Evolutionary conservation across 1,139 yeast species (phyloP), one percentile per base, ranked within the genome.

Genomic region (Yamadazyma atlantica): DNA sequence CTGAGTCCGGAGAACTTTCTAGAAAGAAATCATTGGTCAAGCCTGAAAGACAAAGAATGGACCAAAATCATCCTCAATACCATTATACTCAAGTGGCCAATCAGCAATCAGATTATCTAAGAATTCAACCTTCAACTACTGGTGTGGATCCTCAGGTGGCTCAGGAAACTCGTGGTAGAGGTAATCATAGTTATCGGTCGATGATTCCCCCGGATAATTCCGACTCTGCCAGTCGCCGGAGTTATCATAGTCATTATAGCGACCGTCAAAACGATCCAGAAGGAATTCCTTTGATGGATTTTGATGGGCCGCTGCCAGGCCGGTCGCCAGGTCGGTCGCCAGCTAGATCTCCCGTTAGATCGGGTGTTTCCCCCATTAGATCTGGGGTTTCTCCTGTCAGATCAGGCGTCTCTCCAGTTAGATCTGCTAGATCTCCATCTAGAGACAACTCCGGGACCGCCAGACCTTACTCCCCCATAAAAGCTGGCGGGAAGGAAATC

Each of bases 71-170:
- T 55, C 94, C 92, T 2, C 79, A 83, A 40, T 85, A 73, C 59
- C 90, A 85, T 57, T 87, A 87, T 59, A 76, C 88, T n/a, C 90
- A 85, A 50, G 83, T 84, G 18, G 84, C 92, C 8, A 78, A 82
- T 41, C 86, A 84, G 51, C 80, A 82, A 47, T 68, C 82, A 4
- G 73, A 69, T 42, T 82, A 82, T 51, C 64, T 86, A 43, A 66
- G 64, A 42, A 78, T 87, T 32, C 80, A 75, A 49, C 90, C 95
- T 1, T 78, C 89, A 1, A 60, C 83, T 3, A 83, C 92, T 2
- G 95, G 95, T 3, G 69, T 80, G 37, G 85, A 84, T 49, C 95
- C 95, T 17, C 59, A 52, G 23, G 35, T 43, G 3, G 40, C 50
- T 3, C 34, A 37, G 29, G 38, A 40, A 12, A 33, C 31, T 7